phyloP scores from a whole-genome alignment of 2,329 filamentous ascomycete genomes.

The Rachicladosporium sp. region DNA sequence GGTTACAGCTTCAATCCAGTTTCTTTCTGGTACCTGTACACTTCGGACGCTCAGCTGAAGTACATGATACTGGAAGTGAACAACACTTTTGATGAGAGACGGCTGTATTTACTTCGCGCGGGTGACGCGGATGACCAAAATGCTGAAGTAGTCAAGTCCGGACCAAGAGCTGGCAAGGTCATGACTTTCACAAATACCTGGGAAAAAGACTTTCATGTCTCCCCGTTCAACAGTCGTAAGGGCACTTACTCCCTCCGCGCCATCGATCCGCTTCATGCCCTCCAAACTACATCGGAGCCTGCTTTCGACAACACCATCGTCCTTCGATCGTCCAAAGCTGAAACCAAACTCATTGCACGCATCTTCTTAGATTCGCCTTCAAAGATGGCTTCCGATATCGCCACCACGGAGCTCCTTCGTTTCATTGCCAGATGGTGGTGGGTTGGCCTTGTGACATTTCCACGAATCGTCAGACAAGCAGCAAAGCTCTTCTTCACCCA shows the following conservation, averaged over 20 bases:
- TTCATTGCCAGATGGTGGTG: constrained; percentile 45
- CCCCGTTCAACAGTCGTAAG: constrained; percentile 53
- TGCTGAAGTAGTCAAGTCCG: constrained; percentile 1
- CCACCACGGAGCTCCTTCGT: constrained; percentile 14
- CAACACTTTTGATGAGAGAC: constrained; percentile 62
- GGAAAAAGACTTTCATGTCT: constrained; percentile 65
- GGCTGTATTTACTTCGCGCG: constrained; percentile 50
- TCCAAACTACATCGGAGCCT: constrained; percentile 14
- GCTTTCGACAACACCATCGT: constrained; percentile 49
- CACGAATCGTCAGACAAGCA: constrained; percentile 52
- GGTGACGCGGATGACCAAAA: constrained; percentile 8
- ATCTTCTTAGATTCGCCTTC: constrained; percentile 48
- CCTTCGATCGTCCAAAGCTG: constrained; percentile 46
- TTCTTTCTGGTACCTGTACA: constrained; percentile 71
- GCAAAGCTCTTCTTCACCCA: constrained; percentile 42
- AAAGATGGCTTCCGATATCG: constrained; percentile 32
- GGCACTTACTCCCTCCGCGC: constrained; percentile 37
- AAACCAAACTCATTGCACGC: constrained; percentile 49
- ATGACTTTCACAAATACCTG: constrained; percentile 40
- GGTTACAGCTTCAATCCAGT: constrained; percentile 64
- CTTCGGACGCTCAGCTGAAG: constrained; percentile 41
- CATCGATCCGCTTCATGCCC: constrained; percentile 30
- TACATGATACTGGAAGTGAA: constrained; percentile 63
- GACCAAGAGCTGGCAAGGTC: constrained; percentile 3
- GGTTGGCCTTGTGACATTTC: constrained; percentile 54